A percentile compares a stretch with the other conserved stretches of the same genome.
phyloP scores from a whole-genome alignment of 306 rosid genomes.

The Glycine latifolia region DNA sequence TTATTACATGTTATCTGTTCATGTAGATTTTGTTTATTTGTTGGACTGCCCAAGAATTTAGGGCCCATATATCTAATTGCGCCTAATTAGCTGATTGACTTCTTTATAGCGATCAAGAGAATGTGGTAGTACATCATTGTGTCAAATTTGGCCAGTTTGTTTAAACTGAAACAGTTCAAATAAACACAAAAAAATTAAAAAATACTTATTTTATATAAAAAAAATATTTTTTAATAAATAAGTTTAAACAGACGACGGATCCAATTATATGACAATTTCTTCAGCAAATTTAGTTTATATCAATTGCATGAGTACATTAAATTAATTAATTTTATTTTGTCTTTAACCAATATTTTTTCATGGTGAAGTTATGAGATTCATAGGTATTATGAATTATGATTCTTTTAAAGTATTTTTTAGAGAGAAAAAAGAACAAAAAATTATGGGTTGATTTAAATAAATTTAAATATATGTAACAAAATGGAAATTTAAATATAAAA shows the following conservation, averaged over 20 bases:
- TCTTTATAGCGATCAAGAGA: conserved; percentile 19
- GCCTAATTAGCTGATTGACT: conserved; percentile 20
- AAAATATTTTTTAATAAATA: too few species aligned
- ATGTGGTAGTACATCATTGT: conserved; percentile 14
- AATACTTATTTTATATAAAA: too few species aligned
- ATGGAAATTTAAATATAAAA: too few species aligned
- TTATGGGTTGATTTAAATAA: not conserved
- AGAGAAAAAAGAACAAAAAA: not conserved
- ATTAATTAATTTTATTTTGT: not conserved
- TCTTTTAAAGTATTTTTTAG: not conserved
- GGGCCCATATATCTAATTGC: conserved; percentile 30
- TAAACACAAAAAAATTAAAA: too few species aligned
- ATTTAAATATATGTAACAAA: not conserved
- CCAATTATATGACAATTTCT: not conserved
- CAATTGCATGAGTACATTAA: not conserved
- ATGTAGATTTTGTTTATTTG: conserved; percentile 5
- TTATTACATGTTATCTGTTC: conserved; percentile 16
- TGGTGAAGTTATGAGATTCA: not conserved
- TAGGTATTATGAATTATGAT: not conserved
- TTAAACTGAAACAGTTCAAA: too few species aligned
- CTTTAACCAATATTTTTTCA: not conserved
- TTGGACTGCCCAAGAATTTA: not conserved
- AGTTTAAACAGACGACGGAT: too few species aligned
- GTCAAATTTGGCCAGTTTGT: not conserved
- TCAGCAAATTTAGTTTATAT: not conserved